These are phyloP conservation scores for Bullera alba DNA, from an alignment of 768 basidiomycete species.

Conservation along the genomic window DNA sequence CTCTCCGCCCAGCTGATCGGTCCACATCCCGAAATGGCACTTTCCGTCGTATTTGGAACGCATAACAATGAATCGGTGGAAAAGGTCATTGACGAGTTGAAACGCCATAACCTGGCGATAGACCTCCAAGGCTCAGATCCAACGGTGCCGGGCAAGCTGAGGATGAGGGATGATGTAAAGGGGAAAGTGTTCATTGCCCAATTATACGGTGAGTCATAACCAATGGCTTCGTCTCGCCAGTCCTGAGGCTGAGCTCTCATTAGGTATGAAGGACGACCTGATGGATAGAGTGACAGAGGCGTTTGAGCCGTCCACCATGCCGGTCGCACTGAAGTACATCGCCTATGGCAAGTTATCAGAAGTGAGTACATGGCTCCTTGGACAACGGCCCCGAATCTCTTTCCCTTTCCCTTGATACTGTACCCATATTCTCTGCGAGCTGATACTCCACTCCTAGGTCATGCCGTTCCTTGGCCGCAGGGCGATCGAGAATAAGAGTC, in stretches of 20 bases:
- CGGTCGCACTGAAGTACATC: conserved; percentile 64
- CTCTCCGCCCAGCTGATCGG: conserved; percentile 50
- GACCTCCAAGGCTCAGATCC: conserved; percentile 24
- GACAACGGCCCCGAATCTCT: not conserved
- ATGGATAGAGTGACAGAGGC: conserved; percentile 62
- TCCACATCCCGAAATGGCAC: conserved; percentile 29
- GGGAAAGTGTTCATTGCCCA: conserved; percentile 71
- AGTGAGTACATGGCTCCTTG: not conserved
- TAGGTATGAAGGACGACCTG: conserved; percentile 80
- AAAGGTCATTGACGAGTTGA: conserved; percentile 58
- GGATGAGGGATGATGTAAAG: conserved; percentile 54
- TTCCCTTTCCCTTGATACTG: not conserved
- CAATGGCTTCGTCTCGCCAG: not conserved
- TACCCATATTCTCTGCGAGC: not conserved
- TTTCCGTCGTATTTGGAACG: conserved; percentile 77
- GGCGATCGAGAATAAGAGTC: conserved; percentile 86
- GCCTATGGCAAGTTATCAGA: conserved; percentile 22
- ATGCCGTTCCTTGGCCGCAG: conserved; percentile 85
- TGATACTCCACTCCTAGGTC: conserved; percentile 50
- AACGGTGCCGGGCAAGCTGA: conserved; percentile 47
- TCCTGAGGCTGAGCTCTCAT: not conserved
- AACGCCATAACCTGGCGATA: conserved; percentile 54
- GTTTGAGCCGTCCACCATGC: conserved; percentile 52
- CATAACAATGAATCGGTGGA: conserved; percentile 71
- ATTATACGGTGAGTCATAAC: conserved; percentile 60